Percentiles rank a stretch among this genome's conserved stretches.
Evolutionary conservation across 768 basidiomycete species (phyloP).

Genomic region (Chlorophyllum brunneum): DNA sequence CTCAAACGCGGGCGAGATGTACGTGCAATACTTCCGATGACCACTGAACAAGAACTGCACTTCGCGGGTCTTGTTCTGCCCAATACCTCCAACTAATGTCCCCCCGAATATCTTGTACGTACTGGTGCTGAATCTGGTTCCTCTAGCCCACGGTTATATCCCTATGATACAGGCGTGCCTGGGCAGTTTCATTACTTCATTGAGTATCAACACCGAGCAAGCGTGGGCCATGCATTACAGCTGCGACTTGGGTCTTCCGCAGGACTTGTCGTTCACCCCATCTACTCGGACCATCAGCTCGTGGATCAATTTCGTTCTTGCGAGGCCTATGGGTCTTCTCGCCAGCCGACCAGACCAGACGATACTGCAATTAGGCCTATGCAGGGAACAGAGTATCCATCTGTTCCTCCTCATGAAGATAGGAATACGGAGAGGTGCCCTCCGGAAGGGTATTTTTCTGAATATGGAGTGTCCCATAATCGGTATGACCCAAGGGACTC

Average conservation of each 20-base stretch:
- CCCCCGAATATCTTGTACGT: not conserved
- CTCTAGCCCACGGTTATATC: slow-evolving; percentile 16
- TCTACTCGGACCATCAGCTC: slow-evolving; percentile 17
- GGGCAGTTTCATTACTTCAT: slow-evolving; percentile 19
- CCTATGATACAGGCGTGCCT: slow-evolving; percentile 11
- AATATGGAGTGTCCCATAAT: not conserved
- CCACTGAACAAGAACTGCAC: not conserved
- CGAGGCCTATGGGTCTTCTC: slow-evolving; percentile 10
- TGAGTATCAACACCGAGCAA: slow-evolving; percentile 18
- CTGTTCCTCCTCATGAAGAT: not conserved
- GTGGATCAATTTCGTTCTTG: slow-evolving; percentile 18
- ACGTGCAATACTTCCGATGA: slow-evolving; percentile 7
- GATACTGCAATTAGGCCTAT: not conserved
- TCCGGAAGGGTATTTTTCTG: not conserved
- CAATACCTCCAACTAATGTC: no score
- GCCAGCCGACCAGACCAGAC: not conserved
- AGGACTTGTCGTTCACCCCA: slow-evolving; percentile 18
- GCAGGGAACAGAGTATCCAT: not conserved
- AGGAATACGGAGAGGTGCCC: not conserved
- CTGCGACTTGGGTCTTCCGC: slow-evolving; percentile 17
- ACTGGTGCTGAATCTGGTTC: not conserved
- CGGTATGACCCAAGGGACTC: not conserved
- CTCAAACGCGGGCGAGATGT: slow-evolving; percentile 22
- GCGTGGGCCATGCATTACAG: slow-evolving; percentile 21
- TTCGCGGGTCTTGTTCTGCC: not conserved